Percentiles rank a stretch among this genome's conserved stretches.
Conservation (phyloP, 352 stramenopile species). For the Pythium diclinum region DNA sequence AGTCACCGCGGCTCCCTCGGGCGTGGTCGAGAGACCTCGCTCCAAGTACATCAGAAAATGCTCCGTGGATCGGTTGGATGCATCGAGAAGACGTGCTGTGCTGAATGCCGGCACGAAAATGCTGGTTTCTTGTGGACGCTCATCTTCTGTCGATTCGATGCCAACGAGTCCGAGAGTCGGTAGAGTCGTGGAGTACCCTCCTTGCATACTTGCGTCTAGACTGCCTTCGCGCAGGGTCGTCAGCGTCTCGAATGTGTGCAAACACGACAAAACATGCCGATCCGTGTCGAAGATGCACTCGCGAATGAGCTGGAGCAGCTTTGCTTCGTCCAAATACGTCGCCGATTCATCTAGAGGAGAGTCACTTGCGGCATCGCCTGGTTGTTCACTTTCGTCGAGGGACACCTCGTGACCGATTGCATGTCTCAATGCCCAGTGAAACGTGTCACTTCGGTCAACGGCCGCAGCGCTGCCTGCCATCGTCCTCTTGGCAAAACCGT, state of each 20-base stretch:
- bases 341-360: slow-evolving; percentile 10
- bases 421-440: slow-evolving; percentile 67
- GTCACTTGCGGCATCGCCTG: slow-evolving; percentile 5
- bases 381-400: slow-evolving; percentile 38
- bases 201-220: slow-evolving; percentile 26
- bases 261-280: slow-evolving; percentile 72
- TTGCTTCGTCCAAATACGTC: slow-evolving; percentile 65
- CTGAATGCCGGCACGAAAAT: slow-evolving; percentile 79
- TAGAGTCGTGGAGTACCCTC: slow-evolving; percentile 16
- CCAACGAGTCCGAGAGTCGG: slow-evolving; percentile 43
- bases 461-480: slow-evolving; percentile 31
- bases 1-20: slow-evolving; percentile 1
- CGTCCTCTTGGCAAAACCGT: slow-evolving; percentile 62
- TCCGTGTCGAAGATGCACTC: slow-evolving; percentile 76
- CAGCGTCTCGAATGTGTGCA: slow-evolving; percentile 80
- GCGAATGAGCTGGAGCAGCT: slow-evolving; percentile 69
- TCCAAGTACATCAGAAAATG: slow-evolving; percentile 88
- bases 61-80: slow-evolving; percentile 62
- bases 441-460: slow-evolving; percentile 46
- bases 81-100: slow-evolving; percentile 66
- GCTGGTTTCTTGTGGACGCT: slow-evolving; percentile 18
- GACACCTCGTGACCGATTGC: slow-evolving; percentile 66
- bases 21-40: slow-evolving; percentile 4
- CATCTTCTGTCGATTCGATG: not conserved
- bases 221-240: slow-evolving; percentile 50